Evolutionary conservation across 2,329 filamentous ascomycete genomes (phyloP).

Genomic region (Penicillium digitatum): DNA sequence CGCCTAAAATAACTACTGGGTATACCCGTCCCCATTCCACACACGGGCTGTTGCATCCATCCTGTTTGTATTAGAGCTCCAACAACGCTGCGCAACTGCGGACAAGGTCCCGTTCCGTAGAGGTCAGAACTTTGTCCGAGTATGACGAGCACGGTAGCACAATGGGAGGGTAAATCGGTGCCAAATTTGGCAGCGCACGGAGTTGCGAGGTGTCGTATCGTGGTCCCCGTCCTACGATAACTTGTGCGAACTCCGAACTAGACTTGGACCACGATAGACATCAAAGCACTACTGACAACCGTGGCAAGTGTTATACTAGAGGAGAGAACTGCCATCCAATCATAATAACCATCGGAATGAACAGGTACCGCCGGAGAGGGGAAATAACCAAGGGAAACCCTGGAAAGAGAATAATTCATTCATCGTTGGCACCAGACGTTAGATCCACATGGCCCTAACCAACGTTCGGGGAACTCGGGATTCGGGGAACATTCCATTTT

Average conservation of each 20-base stretch:
- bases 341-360: neutral
- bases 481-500: constrained; percentile 1
- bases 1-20: neutral
- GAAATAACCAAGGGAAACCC: neutral
- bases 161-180: neutral
- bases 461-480: neutral
- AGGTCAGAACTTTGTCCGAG: constrained; percentile 12
- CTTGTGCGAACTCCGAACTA: constrained; percentile 1
- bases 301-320: neutral
- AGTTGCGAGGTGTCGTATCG: neutral
- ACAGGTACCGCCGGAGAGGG: neutral
- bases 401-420: neutral
- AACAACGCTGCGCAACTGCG: constrained; percentile 4
- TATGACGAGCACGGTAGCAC: constrained; percentile 5
- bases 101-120: constrained; percentile 6
- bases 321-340: neutral
- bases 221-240: neutral
- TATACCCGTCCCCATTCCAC: neutral
- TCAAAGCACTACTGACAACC: neutral
- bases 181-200: neutral
- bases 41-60: constrained; percentile 1
- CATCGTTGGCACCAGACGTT: neutral
- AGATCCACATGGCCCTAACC: constrained; percentile 7
- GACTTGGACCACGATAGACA: neutral
- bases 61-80: constrained; percentile 4